Conservation (phyloP, 1,139 yeast genomes). For the Zygoascus meyerae region DNA sequence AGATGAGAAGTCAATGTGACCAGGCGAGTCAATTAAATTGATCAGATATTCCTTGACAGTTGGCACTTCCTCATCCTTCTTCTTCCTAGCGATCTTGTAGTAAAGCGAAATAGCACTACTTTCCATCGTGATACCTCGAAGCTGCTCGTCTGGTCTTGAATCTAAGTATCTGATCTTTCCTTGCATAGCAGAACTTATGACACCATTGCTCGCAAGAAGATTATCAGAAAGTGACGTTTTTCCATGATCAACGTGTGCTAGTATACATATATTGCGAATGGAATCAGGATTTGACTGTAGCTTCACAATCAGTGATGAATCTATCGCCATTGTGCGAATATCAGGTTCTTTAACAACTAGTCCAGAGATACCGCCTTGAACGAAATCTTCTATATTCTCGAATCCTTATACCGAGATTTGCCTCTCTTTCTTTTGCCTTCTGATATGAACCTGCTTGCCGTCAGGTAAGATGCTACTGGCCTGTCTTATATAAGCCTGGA, state of each 20-base stretch:
- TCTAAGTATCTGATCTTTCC: conserved; percentile 92
- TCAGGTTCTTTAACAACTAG: not conserved
- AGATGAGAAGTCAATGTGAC: conserved; percentile 94
- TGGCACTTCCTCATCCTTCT: conserved; percentile 34
- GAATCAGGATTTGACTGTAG: conserved; percentile 65
- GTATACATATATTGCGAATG: conserved; percentile 84
- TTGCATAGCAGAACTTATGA: conserved; percentile 89
- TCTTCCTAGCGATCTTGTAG: conserved; percentile 40
- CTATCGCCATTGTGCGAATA: conserved; percentile 34
- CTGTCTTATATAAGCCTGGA: no score
- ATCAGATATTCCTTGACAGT: conserved; percentile 70
- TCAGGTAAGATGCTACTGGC: no score
- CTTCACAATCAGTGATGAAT: conserved; percentile 58
- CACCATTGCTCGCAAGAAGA: conserved; percentile 88
- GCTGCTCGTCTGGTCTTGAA: conserved; percentile 91
- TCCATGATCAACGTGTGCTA: conserved; percentile 99
- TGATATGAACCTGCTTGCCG: no score
- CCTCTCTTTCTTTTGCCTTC: no score
- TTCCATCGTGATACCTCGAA: conserved; percentile 97
- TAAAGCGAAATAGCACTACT: conserved; percentile 86
- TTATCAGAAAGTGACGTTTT: conserved; percentile 94
- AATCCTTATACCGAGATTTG: no score
- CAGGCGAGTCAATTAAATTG: conserved; percentile 95
- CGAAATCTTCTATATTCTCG: no score
- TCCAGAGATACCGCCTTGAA: no score